Conservation (phyloP, 2,329 filamentous ascomycete species). For the Lizonia empirigonia region DNA sequence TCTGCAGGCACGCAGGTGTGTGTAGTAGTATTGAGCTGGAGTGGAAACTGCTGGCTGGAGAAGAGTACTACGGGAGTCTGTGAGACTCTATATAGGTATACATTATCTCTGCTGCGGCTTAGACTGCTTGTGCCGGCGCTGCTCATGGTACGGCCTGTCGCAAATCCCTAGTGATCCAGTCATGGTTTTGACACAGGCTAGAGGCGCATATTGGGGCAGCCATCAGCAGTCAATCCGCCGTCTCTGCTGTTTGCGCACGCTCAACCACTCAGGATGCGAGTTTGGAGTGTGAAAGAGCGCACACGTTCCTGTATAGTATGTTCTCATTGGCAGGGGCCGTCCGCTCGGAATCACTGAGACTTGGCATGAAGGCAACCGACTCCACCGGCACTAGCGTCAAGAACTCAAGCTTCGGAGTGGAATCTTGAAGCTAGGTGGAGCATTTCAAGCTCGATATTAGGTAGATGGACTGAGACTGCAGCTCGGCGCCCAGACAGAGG, state of each 20-base stretch:
- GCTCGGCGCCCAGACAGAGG: constrained; percentile 15
- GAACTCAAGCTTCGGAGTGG: constrained; percentile 19
- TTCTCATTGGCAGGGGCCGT: constrained; percentile 20
- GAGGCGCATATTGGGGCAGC: constrained; percentile 13
- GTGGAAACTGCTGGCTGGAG: constrained; percentile 26
- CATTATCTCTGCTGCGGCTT: constrained; percentile 20
- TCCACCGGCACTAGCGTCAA: constrained; percentile 12
- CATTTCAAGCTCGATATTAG: constrained; percentile 9
- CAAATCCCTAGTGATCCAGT: constrained; percentile 17
- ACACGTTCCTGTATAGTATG: constrained; percentile 22
- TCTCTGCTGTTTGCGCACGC: constrained; percentile 8
- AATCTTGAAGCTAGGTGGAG: constrained; percentile 14
- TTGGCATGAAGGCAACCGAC: constrained; percentile 10
- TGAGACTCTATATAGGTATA: constrained; percentile 30
- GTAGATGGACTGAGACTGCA: constrained; percentile 12
- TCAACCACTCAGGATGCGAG: constrained; percentile 20
- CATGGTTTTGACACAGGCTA: constrained; percentile 19
- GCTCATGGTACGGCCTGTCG: constrained; percentile 13
- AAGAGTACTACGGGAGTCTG: constrained; percentile 16
- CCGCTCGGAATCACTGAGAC: constrained; percentile 12
- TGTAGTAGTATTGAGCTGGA: constrained; percentile 17
- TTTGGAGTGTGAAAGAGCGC: constrained; percentile 15
- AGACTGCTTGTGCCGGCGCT: constrained; percentile 18
- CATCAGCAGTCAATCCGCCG: constrained; percentile 18
- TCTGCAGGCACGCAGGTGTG: constrained; percentile 22